A percentile compares a stretch with the other conserved stretches of the same genome.
Evolutionary conservation across 1,284 basidiomycete species (phyloP).

Genomic region (Pholiota adiposa): DNA sequence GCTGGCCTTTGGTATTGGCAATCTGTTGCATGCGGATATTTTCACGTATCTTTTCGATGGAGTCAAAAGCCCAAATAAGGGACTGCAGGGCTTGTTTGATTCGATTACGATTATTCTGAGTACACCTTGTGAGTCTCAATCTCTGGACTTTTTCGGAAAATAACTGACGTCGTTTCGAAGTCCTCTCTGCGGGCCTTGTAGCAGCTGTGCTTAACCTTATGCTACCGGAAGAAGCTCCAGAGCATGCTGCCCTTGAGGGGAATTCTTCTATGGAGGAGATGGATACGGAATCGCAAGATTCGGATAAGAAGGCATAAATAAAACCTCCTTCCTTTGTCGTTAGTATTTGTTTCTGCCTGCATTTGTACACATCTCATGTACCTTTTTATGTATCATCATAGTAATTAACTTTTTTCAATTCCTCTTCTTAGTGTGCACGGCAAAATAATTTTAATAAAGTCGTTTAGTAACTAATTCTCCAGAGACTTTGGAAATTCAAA

Average conservation of each 20-base stretch:
- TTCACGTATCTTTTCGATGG: slow-evolving; percentile 74
- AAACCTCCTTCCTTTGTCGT: no score
- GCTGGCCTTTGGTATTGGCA: slow-evolving; percentile 74
- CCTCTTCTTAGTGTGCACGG: no score
- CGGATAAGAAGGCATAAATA: slow-evolving; percentile 14
- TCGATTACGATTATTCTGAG: slow-evolving; percentile 81
- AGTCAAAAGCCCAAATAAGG: slow-evolving; percentile 58
- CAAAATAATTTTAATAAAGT: no score
- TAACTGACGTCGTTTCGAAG: slow-evolving; percentile 5
- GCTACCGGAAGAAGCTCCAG: slow-evolving; percentile 54
- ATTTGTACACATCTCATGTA: neutral
- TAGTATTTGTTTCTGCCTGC: neutral
- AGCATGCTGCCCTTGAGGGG: slow-evolving; percentile 3
- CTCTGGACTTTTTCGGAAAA: neutral
- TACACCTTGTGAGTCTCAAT: slow-evolving; percentile 67
- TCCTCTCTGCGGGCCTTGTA: slow-evolving; percentile 53
- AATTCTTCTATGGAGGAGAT: slow-evolving; percentile 15
- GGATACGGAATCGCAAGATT: slow-evolving; percentile 28
- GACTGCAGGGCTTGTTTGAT: slow-evolving; percentile 73
- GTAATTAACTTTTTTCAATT: no score
- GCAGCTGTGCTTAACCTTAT: slow-evolving; percentile 70
- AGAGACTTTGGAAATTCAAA: no score
- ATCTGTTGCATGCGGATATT: slow-evolving; percentile 62
- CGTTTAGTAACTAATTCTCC: no score
- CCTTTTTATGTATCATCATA: neutral